Percentiles rank a stretch among this genome's conserved stretches.
phyloP scores from a whole-genome alignment of 352 stramenopile species.

The Globisporangium echinulatum region DNA sequence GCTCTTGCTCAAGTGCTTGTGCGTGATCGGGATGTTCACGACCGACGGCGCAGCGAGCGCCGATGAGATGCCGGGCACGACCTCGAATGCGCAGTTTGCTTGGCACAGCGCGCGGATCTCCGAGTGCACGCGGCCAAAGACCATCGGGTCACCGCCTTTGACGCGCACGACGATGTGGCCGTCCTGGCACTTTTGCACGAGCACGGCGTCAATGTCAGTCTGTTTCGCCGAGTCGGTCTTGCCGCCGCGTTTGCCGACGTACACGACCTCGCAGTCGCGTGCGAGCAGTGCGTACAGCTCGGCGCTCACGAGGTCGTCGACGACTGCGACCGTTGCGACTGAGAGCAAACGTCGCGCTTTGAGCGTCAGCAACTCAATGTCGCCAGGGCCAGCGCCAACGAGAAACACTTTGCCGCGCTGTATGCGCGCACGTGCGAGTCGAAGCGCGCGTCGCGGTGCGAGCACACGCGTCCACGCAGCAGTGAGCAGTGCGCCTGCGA shows the following conservation, averaged over 20 bases:
- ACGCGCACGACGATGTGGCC: constrained; percentile 58
- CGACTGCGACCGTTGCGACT: constrained; percentile 47
- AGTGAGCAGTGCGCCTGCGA: constrained; percentile 35
- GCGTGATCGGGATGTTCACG: constrained; percentile 57
- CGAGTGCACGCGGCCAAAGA: constrained; percentile 68
- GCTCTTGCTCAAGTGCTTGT: constrained; percentile 58
- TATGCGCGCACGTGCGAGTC: constrained; percentile 18
- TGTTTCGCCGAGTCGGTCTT: constrained; percentile 65
- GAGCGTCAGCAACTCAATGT: constrained; percentile 49
- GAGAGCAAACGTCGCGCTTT: constrained; percentile 38
- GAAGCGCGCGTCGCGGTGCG: constrained; percentile 19
- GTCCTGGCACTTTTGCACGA: constrained; percentile 42
- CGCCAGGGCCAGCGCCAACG: constrained; percentile 51
- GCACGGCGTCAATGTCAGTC: constrained; percentile 53
- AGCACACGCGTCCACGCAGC: constrained; percentile 26
- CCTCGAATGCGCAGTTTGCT: constrained; percentile 45
- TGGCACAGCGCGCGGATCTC: constrained; percentile 51
- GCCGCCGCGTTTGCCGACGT: constrained; percentile 62
- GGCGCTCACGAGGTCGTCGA: constrained; percentile 60
- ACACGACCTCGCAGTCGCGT: constrained; percentile 50
- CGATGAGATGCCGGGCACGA: constrained; percentile 65
- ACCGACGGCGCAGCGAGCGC: constrained; percentile 50
- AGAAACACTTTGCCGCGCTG: constrained; percentile 48
- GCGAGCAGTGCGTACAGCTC: constrained; percentile 50
- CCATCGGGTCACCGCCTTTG: constrained; percentile 67